These are phyloP conservation scores for Tricholoma furcatifolium DNA, from an alignment of 768 basidiomycete genomes.

Conservation along the genomic window DNA sequence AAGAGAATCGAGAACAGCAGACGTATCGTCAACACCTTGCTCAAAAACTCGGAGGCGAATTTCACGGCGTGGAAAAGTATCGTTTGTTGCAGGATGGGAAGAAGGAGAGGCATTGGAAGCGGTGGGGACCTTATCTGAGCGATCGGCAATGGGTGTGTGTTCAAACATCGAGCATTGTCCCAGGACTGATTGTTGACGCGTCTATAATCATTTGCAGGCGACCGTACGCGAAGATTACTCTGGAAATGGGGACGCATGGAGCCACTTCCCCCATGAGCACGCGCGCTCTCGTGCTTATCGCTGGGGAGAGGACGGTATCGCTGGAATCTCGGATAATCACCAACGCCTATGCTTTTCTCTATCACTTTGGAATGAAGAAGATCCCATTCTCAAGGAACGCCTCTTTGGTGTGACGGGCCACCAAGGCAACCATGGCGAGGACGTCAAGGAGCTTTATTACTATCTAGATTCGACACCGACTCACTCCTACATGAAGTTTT, in stretches of 20 bases:
- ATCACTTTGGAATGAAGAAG: slow-evolving; percentile 92
- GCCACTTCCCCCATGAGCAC: slow-evolving; percentile 92
- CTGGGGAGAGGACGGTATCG: slow-evolving; percentile 99
- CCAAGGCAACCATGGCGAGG: slow-evolving; percentile 98
- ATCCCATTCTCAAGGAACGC: slow-evolving; percentile 95
- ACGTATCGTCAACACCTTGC: slow-evolving; percentile 67
- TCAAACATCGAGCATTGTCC: background rate
- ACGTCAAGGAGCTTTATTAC: slow-evolving; percentile 98
- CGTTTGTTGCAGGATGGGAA: slow-evolving; percentile 82
- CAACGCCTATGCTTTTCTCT: slow-evolving; percentile 89
- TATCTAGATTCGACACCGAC: slow-evolving; percentile 98
- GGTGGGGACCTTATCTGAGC: slow-evolving; percentile 97
- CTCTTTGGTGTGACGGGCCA: slow-evolving; percentile 95
- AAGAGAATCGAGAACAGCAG: slow-evolving; percentile 17
- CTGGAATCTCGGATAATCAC: slow-evolving; percentile 96
- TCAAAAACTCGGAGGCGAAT: slow-evolving; percentile 63
- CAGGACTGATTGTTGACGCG: slow-evolving; percentile 10
- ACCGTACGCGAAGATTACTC: slow-evolving; percentile 99
- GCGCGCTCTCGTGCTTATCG: slow-evolving; percentile 92
- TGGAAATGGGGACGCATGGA: slow-evolving; percentile 93
- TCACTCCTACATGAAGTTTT: slow-evolving; percentile 99
- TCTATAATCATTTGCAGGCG: slow-evolving; percentile 52
- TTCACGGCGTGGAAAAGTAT: slow-evolving; percentile 79
- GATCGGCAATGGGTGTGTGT: slow-evolving; percentile 95
- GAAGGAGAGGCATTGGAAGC: slow-evolving; percentile 91